Base-by-base conservation (phyloP, 345 rosid species). In the Citrus maxima region DNA sequence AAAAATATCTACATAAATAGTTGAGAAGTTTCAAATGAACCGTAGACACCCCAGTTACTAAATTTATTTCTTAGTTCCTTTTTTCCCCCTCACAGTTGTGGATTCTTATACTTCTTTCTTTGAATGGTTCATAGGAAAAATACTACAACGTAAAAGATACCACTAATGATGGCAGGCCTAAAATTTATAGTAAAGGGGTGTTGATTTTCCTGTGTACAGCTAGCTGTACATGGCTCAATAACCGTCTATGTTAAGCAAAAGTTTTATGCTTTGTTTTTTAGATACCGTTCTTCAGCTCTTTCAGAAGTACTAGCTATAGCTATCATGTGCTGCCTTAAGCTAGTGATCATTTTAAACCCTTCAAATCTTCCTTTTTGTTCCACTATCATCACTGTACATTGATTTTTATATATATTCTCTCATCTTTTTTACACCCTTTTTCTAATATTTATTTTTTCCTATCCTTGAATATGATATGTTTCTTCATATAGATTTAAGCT, bases 191-290 rank as follows among this genome's bases (percentile, higher is more conserved):
- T 55, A 72, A 19, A 54, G 56, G 40, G 63, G 49, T 28, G 46
- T 18, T 21, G 40, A 13, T 24, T 73, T 56, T 38, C 22, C 21
- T 24, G 7, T 30, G 66, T 30, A 80, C 37, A 46, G 51, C 51
- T 46, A 77, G 82, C 83, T 83, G 80, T 73, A 67, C 72, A 73
- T 24, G 35, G 22, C 80, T 78, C 37, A 78, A 77, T 75, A 78
- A 68, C 79, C 86, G 77, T 81, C 78, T 38, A 77, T 67, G 67
- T 27, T 68, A 30, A 77, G 51, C 27, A 27, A 77, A 70, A 69
- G 56, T 35, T 19, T 25, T 1, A 27, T 18, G 46, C 25, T 79
- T 76, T 69, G 6, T 3, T 22, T 28, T 32, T n/a, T 1, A 0
- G 59, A 56, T 9, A 14, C 40, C 59, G 35, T 70, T 69, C 63